Evolutionary conservation across 495 filamentous ascomycete species (phyloP), one percentile per base, ranked within the genome.

Genomic region (Aspergillus kassunensis): DNA sequence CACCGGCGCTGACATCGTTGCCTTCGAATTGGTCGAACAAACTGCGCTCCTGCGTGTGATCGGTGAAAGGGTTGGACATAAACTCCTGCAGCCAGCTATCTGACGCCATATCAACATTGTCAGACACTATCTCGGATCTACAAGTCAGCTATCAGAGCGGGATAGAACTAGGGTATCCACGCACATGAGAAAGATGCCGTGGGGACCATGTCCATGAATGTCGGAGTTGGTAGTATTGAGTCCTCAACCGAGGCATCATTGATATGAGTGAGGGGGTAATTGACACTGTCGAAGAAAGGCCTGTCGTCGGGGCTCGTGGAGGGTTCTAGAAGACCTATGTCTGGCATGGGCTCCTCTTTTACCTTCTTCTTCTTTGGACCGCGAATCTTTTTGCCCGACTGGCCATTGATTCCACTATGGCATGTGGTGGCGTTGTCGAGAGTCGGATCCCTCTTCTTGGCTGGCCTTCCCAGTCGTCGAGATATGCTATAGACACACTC

Each of bases 401-500:
- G 42, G 10, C 59, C 45, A 8, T 43, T 43, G 42, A n/a, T 19
- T 8, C 29, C 27, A 25, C 40, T 37, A 37, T 44, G 13, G 24
- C 23, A 12, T 31, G 20, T 54, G 27, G 29, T 45, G 9, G 34
- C 10, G 19, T 23, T 19, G 13, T 55, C 44, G 0, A 39, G 16
- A 18, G 36, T 29, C 9, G 27, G 15, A 10, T 61, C 61, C 56
- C 57, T 67, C 36, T 67, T 70, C 47, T 75, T 77, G 8, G 68
- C 68, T 0, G 74, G 74, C 37, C 74, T 56, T 1, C 74, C 74
- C 6, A 74, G 51, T 20, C 71, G 67, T n/a, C 70, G 59, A 8
- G 73, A 71, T 19, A 74, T 68, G 44, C 72, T 75, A 53, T 78
- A 78, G 29, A 76, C 55, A 39, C 75, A 78, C 2, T 61, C 58